Evolutionary conservation across 2,329 filamentous ascomycete species (phyloP), one percentile per base, ranked within the genome.

Genomic region (Sporothrix mexicana): DNA sequence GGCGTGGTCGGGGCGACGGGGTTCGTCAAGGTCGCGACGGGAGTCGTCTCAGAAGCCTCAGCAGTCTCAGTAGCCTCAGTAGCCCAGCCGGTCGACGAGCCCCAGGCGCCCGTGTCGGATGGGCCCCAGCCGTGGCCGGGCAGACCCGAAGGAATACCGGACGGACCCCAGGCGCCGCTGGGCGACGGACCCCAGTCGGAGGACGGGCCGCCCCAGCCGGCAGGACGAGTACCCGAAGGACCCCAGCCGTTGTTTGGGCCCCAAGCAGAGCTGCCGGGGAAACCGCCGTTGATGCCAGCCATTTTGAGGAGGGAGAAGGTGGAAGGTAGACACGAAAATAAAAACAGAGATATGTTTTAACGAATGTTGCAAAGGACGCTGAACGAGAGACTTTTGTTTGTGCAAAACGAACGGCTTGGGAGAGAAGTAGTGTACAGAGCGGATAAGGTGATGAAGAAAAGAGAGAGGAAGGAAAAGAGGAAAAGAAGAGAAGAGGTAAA

Each of bases 381-480:
- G 25, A 68, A 68, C 66, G 66, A 68, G 17, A 41, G 66, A 55
- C 66, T 68, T 68, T 68, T 68, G 30, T 36, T 20, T 53, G 23
- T 36, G 23, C 8, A 30, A 68, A 67, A 67, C 62, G 45, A 67
- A 13, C 20, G 62, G 20, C 45, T 51, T 51, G 45, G n/a, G 6
- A 25, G 23, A 36, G 45, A n/a, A 49, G 47, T 41, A 68, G 64
- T 68, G 47, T 53, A 68, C 66, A 68, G 47, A 68, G 25, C 45
- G 47, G 47, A 20, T 36, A 36, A 23, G 25, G 25, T 36, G 15
- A 10, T 36, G 51, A 41, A 45, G 57, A 53, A n/a, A n/a, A n/a
- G n/a, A 10, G 61, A n/a, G 0, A 64, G 17, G 4, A 55, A 25
- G 10, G 15, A 2, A 4, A 15, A 70, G 23, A 36, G 30, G 3